Evolutionary conservation across 768 basidiomycete species (phyloP), one percentile per base, ranked within the genome.

Genomic region (Boletales sp.): DNA sequence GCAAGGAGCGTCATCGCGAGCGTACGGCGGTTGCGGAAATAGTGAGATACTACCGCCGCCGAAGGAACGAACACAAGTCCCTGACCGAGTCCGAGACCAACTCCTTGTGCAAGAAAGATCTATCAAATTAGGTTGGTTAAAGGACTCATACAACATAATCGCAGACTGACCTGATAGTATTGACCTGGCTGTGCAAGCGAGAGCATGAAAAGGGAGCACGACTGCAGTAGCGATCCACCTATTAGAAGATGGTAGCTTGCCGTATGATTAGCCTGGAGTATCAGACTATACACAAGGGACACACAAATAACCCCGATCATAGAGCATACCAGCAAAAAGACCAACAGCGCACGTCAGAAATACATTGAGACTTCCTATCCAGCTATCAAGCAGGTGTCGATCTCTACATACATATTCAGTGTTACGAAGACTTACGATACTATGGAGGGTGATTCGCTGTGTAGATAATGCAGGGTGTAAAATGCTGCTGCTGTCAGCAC

Each of bases 241-340:
- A 76, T 72, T 53, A 80, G 69, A 14, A 80, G 51, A 38, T 70
- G 63, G 49, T 76, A 73, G 54, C 77, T 77, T 55, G 21, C 25
- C 25, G 21, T 21, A 32, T 5, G 11, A 46, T 58, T 3, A 58
- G 45, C 10, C 45, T 43, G 10, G 11, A 44, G 32, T 8, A 1
- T 21, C 36, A 1, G 32, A 34, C 31, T 14, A 19, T 11, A 8
- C 7, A 7, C 1, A n/a, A 43, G 8, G 2, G 25, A 53, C 61
- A 15, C 50, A 76, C 74, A 77, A 79, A 64, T 77, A 75, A 47
- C 81, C 81, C n/a, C 68, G 68, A 46, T 82, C 81, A 53, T 75
- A 78, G 8, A 74, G 70, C 44, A 69, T 58, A 3, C 81, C 81
- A 5, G 73, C 60, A 34, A 78, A 31, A 11, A 76, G 48, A 14